Evolutionary conservation across 768 basidiomycete genomes (phyloP).

Genomic region (Boletellus sp.): DNA sequence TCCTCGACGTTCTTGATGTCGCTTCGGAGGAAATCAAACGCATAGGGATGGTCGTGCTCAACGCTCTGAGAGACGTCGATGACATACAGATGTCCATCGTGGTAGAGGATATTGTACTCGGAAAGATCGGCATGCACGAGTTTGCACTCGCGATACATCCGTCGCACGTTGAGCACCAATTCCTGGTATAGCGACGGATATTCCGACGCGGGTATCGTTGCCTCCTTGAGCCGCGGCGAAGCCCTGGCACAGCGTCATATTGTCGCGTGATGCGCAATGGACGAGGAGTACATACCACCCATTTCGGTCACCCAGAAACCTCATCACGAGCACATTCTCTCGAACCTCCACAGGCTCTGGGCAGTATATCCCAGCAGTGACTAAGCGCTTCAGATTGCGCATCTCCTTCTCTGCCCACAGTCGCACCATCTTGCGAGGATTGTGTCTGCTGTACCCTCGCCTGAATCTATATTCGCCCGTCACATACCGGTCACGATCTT

Average conservation of each 20-base stretch:
- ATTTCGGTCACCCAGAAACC: slow-evolving; percentile 76
- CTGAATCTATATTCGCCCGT: slow-evolving; percentile 95
- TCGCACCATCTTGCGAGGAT: slow-evolving; percentile 97
- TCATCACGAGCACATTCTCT: slow-evolving; percentile 97
- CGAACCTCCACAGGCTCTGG: slow-evolving; percentile 91
- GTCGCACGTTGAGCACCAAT: slow-evolving; percentile 73
- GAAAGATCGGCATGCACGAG: slow-evolving; percentile 97
- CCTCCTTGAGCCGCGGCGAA: slow-evolving; percentile 92
- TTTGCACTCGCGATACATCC: slow-evolving; percentile 85
- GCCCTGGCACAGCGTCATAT: slow-evolving; percentile 50
- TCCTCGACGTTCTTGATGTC: slow-evolving; percentile 94
- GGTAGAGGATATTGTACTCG: slow-evolving; percentile 96
- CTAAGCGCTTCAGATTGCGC: slow-evolving; percentile 86
- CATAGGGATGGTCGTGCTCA: slow-evolving; percentile 94
- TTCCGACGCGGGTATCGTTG: slow-evolving; percentile 49
- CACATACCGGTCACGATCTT: slow-evolving; percentile 96
- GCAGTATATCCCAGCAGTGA: slow-evolving; percentile 77
- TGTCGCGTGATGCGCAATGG: not conserved
- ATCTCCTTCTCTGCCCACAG: slow-evolving; percentile 99
- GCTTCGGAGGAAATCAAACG: slow-evolving; percentile 91
- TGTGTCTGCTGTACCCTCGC: slow-evolving; percentile 80
- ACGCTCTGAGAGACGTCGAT: slow-evolving; percentile 99
- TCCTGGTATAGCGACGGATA: slow-evolving; percentile 69
- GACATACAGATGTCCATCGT: slow-evolving; percentile 76
- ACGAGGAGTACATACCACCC: slow-evolving; percentile 61